These are phyloP conservation scores for Aurinia saxatilis DNA, from an alignment of 345 rosid species.

Conservation along the genomic window DNA sequence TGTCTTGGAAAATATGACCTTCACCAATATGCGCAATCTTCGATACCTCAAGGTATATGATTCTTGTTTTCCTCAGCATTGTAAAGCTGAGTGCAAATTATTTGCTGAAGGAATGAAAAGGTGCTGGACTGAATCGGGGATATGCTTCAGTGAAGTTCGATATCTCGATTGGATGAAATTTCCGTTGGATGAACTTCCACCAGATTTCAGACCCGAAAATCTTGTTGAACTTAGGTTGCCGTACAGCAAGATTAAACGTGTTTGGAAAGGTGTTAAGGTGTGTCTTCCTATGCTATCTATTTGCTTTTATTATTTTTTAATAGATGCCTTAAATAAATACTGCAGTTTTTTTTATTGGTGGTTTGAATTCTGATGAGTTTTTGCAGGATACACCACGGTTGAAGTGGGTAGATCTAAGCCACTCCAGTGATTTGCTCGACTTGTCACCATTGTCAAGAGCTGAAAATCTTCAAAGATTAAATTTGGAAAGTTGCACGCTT, in stretches of 20 bases:
- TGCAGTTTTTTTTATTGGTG: no score
- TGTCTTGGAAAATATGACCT: not conserved
- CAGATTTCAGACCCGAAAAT: not conserved
- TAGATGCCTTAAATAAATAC: no score
- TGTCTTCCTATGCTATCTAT: no score
- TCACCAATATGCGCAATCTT: conserved; percentile 24
- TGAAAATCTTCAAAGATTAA: conserved; percentile 7
- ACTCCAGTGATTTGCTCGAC: conserved; percentile 2
- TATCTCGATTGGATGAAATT: conserved; percentile 18
- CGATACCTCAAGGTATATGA: conserved; percentile 16
- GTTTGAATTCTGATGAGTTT: no score
- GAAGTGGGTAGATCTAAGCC: conserved; percentile 13
- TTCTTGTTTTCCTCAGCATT: not conserved
- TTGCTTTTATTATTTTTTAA: no score
- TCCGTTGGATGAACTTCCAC: conserved; percentile 15
- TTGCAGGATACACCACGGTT: conserved; percentile 20
- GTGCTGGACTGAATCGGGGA: no score
- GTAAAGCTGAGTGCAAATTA: not conserved
- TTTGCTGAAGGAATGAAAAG: no score
- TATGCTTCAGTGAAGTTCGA: no score
- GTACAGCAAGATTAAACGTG: conserved; percentile 5
- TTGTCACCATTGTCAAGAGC: conserved; percentile 23
- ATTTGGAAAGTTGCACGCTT: conserved; percentile 17
- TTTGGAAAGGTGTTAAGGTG: conserved; percentile 18
- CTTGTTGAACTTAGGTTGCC: conserved; percentile 12